These are phyloP conservation scores for Immersiella caudata DNA, from an alignment of 495 filamentous ascomycete species.

Conservation along the genomic window DNA sequence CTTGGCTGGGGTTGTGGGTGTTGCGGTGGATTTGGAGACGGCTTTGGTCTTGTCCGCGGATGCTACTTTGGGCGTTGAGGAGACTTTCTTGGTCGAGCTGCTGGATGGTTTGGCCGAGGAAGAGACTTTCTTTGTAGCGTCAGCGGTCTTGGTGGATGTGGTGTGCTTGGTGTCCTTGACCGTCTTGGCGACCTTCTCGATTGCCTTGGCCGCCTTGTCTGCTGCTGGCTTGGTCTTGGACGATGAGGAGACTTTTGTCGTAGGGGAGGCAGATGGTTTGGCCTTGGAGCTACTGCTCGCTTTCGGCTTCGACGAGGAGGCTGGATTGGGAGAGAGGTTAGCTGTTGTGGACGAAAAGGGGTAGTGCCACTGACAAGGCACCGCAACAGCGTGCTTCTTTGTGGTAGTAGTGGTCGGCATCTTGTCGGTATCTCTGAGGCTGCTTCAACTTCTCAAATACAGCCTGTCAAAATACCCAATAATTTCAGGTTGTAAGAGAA, in stretches of 20 bases:
- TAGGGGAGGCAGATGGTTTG: constrained; percentile 16
- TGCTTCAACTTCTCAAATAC: background rate
- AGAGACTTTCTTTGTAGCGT: constrained; percentile 14
- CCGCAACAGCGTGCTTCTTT: background rate
- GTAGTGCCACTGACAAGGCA: background rate
- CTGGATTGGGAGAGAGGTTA: background rate
- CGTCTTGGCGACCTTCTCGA: background rate
- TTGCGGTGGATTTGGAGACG: constrained; percentile 18
- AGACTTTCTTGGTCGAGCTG: constrained; percentile 2
- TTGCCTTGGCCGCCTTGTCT: constrained; percentile 11
- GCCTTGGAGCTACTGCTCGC: constrained; percentile 13
- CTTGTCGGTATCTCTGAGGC: background rate
- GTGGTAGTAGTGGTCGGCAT: background rate
- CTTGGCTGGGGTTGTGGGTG: background rate
- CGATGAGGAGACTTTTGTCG: constrained; percentile 7
- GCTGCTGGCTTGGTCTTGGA: constrained; percentile 6
- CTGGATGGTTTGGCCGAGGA: background rate
- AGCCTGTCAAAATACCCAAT: background rate
- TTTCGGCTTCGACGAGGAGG: constrained; percentile 13
- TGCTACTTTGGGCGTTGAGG: constrained; percentile 1
- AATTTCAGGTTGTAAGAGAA: background rate
- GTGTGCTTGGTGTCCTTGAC: constrained; percentile 1
- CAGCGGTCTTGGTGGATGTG: constrained; percentile 6
- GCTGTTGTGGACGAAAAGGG: background rate
- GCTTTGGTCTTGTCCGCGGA: constrained; percentile 12